phyloP scores from a whole-genome alignment of 257 asterid genomes.

The Cinchona pubescens region DNA sequence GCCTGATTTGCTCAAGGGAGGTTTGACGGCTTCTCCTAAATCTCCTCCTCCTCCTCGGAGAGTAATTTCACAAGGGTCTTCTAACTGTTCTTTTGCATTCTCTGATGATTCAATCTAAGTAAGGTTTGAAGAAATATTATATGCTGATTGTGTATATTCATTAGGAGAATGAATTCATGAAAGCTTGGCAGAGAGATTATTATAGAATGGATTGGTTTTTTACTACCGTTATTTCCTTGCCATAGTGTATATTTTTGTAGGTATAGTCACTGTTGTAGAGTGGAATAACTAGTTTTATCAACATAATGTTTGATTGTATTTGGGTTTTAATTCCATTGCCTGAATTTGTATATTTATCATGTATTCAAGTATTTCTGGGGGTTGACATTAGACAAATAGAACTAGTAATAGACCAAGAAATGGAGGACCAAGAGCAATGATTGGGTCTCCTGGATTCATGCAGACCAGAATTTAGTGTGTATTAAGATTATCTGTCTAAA shows the following conservation, averaged over 20 bases:
- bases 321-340: no score
- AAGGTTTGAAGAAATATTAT: conserved; percentile 6
- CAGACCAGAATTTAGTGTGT: conserved; percentile 21
- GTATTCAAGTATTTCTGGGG: not conserved
- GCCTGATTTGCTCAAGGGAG: conserved; percentile 51
- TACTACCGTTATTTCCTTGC: conserved; percentile 18
- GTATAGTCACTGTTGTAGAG: conserved; percentile 35
- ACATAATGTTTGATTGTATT: not conserved
- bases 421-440: conserved; percentile 30
- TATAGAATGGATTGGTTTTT: conserved; percentile 23
- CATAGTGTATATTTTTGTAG: conserved; percentile 24
- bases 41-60: conserved; percentile 46
- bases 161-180: conserved; percentile 22
- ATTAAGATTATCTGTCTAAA: conserved; percentile 14
- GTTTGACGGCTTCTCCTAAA: conserved; percentile 33
- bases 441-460: conserved; percentile 1
- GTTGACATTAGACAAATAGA: no score
- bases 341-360: no score
- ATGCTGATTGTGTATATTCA: conserved; percentile 29
- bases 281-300: conserved; percentile 15
- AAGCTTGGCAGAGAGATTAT: conserved; percentile 28
- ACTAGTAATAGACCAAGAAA: not conserved
- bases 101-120: conserved; percentile 63
- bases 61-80: conserved; percentile 56
- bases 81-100: conserved; percentile 84